A percentile compares a stretch with the other conserved stretches of the same genome.
Conservation (phyloP, 2,329 filamentous ascomycete genomes). For the Pezicula neosporulosa region DNA sequence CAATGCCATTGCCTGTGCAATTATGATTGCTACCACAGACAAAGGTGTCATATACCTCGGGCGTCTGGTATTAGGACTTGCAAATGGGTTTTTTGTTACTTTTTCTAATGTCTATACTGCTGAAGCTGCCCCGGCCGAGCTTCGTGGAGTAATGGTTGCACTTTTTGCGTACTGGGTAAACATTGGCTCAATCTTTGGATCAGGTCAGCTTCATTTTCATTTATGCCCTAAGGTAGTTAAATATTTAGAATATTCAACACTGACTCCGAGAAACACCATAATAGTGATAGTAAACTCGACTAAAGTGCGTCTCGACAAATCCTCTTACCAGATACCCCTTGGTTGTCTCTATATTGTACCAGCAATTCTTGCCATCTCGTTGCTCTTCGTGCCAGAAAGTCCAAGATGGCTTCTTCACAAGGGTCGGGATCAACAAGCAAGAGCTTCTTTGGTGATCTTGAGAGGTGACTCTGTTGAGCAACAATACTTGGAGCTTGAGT, state of each 20-base stretch:
- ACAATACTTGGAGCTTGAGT: slow-evolving; percentile 22
- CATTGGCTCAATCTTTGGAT: slow-evolving; percentile 42
- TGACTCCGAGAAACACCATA: too few relatives aligned
- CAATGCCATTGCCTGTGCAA: slow-evolving; percentile 38
- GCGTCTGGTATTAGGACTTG: slow-evolving; percentile 38
- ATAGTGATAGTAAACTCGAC: slow-evolving; percentile 25
- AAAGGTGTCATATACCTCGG: slow-evolving; percentile 42
- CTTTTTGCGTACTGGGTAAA: slow-evolving; percentile 47
- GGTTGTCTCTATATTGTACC: slow-evolving; percentile 17
- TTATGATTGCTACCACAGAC: slow-evolving; percentile 39
- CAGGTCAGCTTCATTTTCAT: too few relatives aligned
- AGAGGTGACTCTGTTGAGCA: slow-evolving; percentile 25
- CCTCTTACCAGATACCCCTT: slow-evolving; percentile 28
- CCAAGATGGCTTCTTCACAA: slow-evolving; percentile 34
- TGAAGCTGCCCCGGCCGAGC: slow-evolving; percentile 41
- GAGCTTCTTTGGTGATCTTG: slow-evolving; percentile 12
- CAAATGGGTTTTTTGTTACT: slow-evolving; percentile 43
- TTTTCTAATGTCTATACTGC: slow-evolving; percentile 46
- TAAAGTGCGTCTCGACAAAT: slow-evolving; percentile 4
- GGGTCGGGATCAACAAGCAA: slow-evolving; percentile 26
- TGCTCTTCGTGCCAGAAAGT: slow-evolving; percentile 34
- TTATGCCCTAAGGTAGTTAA: too few relatives aligned
- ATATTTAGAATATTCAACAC: too few relatives aligned
- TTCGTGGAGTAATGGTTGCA: slow-evolving; percentile 43
- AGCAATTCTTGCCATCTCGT: slow-evolving; percentile 23